phyloP scores from a whole-genome alignment of 345 rosid genomes.

The Laguncularia racemosa region DNA sequence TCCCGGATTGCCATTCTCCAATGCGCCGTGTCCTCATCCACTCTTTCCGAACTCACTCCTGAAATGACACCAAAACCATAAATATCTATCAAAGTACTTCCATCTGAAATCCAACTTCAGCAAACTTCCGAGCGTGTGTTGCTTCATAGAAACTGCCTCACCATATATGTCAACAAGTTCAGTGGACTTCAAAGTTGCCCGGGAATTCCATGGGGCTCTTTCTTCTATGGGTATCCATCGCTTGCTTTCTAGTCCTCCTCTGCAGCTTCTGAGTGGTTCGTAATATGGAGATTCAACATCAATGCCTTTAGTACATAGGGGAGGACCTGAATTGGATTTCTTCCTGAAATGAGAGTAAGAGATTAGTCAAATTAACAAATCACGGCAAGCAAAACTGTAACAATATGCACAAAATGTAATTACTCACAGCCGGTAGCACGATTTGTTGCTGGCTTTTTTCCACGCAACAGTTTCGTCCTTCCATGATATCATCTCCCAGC shows the following conservation, averaged over 20 bases:
- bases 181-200: conserved; percentile 59
- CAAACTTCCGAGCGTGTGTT: not conserved
- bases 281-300: conserved; percentile 91
- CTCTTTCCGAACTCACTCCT: conserved; percentile 66
- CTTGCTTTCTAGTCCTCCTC: conserved; percentile 70
- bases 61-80: not conserved
- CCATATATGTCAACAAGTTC: conserved; percentile 75
- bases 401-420: conserved; percentile 7
- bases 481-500: conserved; percentile 84
- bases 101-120: conserved; percentile 3
- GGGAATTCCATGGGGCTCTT: conserved; percentile 74
- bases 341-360: conserved; percentile 28
- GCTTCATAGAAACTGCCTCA: not conserved
- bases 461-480: conserved; percentile 95
- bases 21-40: conserved; percentile 51
- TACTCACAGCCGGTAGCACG: conserved; percentile 70
- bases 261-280: conserved; percentile 76
- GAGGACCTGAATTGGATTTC: conserved; percentile 70
- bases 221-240: conserved; percentile 85
- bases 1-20: conserved; percentile 56
- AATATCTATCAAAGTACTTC: too few relatives aligned
- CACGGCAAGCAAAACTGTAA: not conserved
- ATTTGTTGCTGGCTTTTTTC: conserved; percentile 75
- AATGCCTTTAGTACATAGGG: conserved; percentile 65
- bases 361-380: conserved; percentile 7